These are phyloP conservation scores for Plasmodium blacklocki DNA, from an alignment of 169 alveolate genomes.

Conservation along the genomic window DNA sequence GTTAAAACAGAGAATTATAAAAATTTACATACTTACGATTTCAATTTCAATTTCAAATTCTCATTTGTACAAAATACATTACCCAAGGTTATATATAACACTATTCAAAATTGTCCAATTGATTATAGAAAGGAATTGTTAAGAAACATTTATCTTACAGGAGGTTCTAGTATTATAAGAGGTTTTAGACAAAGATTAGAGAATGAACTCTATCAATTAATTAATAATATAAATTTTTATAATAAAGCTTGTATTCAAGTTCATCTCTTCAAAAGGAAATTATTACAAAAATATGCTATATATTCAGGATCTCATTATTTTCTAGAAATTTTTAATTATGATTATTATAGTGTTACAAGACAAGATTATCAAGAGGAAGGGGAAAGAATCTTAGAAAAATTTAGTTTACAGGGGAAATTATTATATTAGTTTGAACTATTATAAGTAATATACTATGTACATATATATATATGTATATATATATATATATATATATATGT, in stretches of 20 bases:
- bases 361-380: constrained; percentile 63
- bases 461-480: too few relatives aligned
- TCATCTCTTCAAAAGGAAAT: constrained; percentile 33
- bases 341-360: constrained; percentile 33
- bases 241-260: constrained; percentile 31
- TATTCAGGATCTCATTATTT: constrained; percentile 67
- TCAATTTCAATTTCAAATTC: constrained; percentile 30
- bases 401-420: constrained; percentile 64
- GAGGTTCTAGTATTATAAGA: constrained; percentile 67
- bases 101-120: constrained; percentile 70
- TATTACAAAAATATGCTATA: constrained; percentile 58
- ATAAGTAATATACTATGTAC: too few relatives aligned
- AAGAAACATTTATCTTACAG: constrained; percentile 48
- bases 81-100: constrained; percentile 44
- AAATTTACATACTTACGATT: constrained; percentile 38
- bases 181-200: constrained; percentile 71
- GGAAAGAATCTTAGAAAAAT: constrained; percentile 35
- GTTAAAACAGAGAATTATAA: constrained; percentile 68
- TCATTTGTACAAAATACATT: constrained; percentile 26
- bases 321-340: constrained; percentile 56
- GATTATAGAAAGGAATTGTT: constrained; percentile 56
- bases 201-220: constrained; percentile 55
- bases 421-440: constrained; percentile 10
- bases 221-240: constrained; percentile 38
- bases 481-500: too few relatives aligned